Percentiles rank a stretch among this genome's conserved stretches.
Conservation (phyloP, 2,329 filamentous ascomycete species). For the Trichoderma atrobrunneum region DNA sequence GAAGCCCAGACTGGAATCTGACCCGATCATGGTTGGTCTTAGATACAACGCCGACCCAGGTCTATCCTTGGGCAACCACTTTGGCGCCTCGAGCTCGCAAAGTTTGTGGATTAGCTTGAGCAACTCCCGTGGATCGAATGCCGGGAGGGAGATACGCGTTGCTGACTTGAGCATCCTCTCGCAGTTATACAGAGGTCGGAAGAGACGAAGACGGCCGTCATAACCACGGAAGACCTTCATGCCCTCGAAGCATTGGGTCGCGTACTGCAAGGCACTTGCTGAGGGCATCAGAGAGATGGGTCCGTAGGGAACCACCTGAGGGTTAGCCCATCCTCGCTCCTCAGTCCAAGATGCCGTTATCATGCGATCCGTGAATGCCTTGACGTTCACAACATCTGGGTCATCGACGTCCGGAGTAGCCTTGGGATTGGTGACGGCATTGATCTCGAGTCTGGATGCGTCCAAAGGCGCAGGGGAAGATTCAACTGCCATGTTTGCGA, state of each 20-base stretch:
- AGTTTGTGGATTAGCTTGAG: slow-evolving; percentile 71
- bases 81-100: slow-evolving; percentile 67
- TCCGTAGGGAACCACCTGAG: slow-evolving; percentile 72
- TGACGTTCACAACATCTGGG: not conserved
- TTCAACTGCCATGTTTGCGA: not conserved
- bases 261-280: slow-evolving; percentile 79
- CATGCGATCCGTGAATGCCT: slow-evolving; percentile 74
- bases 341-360: slow-evolving; percentile 67
- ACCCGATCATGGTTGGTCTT: slow-evolving; percentile 82
- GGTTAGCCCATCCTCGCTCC: slow-evolving; percentile 66
- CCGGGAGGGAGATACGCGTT: slow-evolving; percentile 68
- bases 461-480: not conserved
- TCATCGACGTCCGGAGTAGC: not conserved
- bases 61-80: slow-evolving; percentile 72
- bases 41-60: slow-evolving; percentile 76
- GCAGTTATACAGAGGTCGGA: slow-evolving; percentile 71
- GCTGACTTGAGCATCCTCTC: slow-evolving; percentile 60
- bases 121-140: slow-evolving; percentile 67
- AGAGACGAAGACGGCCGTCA: slow-evolving; percentile 71
- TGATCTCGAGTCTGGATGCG: not conserved
- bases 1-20: slow-evolving; percentile 28
- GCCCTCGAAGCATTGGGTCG: slow-evolving; percentile 88
- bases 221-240: slow-evolving; percentile 76
- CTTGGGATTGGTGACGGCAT: not conserved
- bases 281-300: slow-evolving; percentile 76